Conservation (phyloP, 2,329 filamentous ascomycete genomes). For the Ophiocordyceps unilateralis region DNA sequence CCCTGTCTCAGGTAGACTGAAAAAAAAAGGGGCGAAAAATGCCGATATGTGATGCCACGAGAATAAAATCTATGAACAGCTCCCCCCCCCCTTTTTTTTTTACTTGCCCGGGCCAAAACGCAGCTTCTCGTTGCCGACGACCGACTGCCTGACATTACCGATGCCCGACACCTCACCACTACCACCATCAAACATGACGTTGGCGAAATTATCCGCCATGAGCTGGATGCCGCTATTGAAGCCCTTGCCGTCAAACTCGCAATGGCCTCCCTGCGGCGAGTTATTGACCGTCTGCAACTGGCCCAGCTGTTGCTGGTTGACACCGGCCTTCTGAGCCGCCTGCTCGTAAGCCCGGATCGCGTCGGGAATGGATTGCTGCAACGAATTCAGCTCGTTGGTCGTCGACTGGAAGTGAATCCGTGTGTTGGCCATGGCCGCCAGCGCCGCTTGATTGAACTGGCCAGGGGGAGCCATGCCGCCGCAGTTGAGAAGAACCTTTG, state of each 20-base stretch:
- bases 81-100: too few relatives aligned
- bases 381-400: constrained; percentile 26
- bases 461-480: constrained; percentile 37
- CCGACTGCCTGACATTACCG: constrained; percentile 26
- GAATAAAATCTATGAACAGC: too few relatives aligned
- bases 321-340: constrained; percentile 23
- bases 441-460: constrained; percentile 21
- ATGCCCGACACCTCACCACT: constrained; percentile 31
- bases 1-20: too few relatives aligned
- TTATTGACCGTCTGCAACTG: constrained; percentile 39
- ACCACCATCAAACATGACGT: constrained; percentile 31
- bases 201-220: constrained; percentile 33
- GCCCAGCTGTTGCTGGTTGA: constrained; percentile 26
- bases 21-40: too few relatives aligned
- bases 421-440: constrained; percentile 24
- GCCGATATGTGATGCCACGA: too few relatives aligned
- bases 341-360: constrained; percentile 33
- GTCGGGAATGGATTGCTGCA: constrained; percentile 32
- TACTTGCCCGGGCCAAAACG: background rate
- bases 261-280: constrained; percentile 36
- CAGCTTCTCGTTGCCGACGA: constrained; percentile 4
- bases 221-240: constrained; percentile 40
- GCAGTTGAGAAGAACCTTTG: constrained; percentile 37
- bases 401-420: constrained; percentile 40
- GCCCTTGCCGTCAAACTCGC: constrained; percentile 35